Evolutionary conservation across 305 asterid species (phyloP), one percentile per base, ranked within the genome.

Genomic region (Andrographis paniculata): DNA sequence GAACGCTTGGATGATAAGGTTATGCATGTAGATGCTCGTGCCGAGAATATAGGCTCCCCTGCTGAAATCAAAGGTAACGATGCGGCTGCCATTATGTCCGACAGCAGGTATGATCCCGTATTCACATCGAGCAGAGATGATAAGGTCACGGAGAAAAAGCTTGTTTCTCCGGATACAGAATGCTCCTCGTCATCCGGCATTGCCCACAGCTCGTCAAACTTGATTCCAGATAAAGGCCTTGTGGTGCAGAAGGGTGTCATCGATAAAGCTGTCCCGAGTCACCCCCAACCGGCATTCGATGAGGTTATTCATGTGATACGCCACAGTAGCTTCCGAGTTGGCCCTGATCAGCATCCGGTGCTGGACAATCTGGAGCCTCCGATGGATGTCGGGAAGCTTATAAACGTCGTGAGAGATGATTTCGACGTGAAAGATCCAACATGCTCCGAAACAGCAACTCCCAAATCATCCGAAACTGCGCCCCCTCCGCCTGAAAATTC

Each of bases 231-330:
- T 5, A 64, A 66, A 39, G 78, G 59, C 9, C 52, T 48, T 35
- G 54, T 55, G 23, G 68, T 64, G 56, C 86, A 77, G 72, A 74
- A 62, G 67, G 63, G 66, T 41, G 56, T 51, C 31, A 63, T 62
- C 20, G 94, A 73, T 52, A 71, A 61, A 44, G 53, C 73, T n/a
- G 36, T 68, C 11, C 28, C 52, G 23, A 39, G 60, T 44, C 73
- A 76, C 62, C 63, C 62, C 53, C 62, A 77, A 53, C 75, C 84
- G 14, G 78, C 76, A 44, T 72, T 69, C 36, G 83, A 62, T 50
- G 93, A 79, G 53, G 71, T 75, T 65, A 79, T 81, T 46, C 94
- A 74, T 17, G 93, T 73, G 54, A 66, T 80, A 42, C 68, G 76
- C 1, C 87, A 74, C 62, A 79, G 93, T 60, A 77, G 87, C 55